Base-by-base conservation (phyloP, 2,329 filamentous ascomycete species). In the Talaromyces sp. region DNA sequence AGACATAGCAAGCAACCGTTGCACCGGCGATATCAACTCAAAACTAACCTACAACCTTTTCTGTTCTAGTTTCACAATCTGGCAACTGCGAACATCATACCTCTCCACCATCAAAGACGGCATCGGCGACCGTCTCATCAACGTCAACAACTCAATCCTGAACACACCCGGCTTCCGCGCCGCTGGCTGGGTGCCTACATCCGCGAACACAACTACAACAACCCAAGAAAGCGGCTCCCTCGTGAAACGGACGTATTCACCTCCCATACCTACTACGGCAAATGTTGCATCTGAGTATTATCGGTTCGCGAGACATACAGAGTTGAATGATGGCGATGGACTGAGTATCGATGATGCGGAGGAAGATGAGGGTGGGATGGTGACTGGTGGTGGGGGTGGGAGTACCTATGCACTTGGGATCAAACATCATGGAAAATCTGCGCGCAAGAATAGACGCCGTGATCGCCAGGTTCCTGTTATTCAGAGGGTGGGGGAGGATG, bases 151-250 rank as follows among this genome's bases (percentile, higher is more conserved):
- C 34, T 82, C 83, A 47, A 82, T 89, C 43, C 79, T 89, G 62
- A 89, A 89, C 73, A 86, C 87, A 53, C 85, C 86, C 22, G 86
- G 86, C 19, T 89, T 89, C 72, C 85, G 87, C 68, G 85, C 86
- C 27, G 86, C 87, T 59, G 87, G 87, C 70, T 89, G 87, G 87
- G 77, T 79, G 29, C 77, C 80, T 13, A 72, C 70, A 54, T 70
- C 73, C 27, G 68, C 74, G 36, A 76, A 72, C 61, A 68, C 79
- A 76, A 71, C 71, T 54, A 69, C 79, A 76, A 71, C 71, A 63
- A 67, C 72, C 34, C 72, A 73, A 67, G 79, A 83, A 58, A 56
- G 36, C 29, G 65, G 65, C 56, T 64, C 61, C 27, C 83, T 86
- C 65, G 82, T 86, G 72, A 88, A 86, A 74, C 83, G 87, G 68